phyloP scores from a whole-genome alignment of 306 rosid genomes.

The Pyrus bretschneideri region DNA sequence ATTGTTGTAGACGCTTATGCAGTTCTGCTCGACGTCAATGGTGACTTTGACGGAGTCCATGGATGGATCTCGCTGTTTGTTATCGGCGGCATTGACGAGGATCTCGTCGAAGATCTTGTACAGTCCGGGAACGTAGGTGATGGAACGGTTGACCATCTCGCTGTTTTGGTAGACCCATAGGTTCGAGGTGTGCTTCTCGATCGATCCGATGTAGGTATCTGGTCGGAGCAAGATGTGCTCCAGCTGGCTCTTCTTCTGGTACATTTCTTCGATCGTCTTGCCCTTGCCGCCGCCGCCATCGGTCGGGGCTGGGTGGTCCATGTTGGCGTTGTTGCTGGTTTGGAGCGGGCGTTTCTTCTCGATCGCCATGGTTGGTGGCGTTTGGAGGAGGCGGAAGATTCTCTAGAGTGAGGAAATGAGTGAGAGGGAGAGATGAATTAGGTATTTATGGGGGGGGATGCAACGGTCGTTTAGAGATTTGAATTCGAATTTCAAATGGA shows the following conservation, averaged over 20 bases:
- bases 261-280: conserved; percentile 78
- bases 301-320: conserved; percentile 14
- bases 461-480: conserved; percentile 33
- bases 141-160: conserved; percentile 59
- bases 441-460: background rate
- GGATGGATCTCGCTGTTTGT: conserved; percentile 79
- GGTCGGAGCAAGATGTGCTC: conserved; percentile 96
- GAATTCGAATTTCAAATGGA: conserved; percentile 22
- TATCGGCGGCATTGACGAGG: conserved; percentile 88
- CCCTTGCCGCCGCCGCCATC: background rate
- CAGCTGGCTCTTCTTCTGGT: conserved; percentile 88
- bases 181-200: conserved; percentile 76
- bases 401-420: background rate
- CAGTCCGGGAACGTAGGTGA: conserved; percentile 79
- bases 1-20: conserved; percentile 53
- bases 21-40: conserved; percentile 51
- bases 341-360: conserved; percentile 63
- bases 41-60: conserved; percentile 66
- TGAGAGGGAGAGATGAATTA: background rate
- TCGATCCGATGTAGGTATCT: conserved; percentile 86
- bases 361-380: conserved; percentile 38
- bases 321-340: conserved; percentile 51
- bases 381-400: conserved; percentile 1
- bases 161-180: conserved; percentile 78
- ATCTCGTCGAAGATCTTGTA: conserved; percentile 97